Percentiles rank a stretch among this genome's conserved stretches.
phyloP scores from a whole-genome alignment of 2,329 filamentous ascomycete species.

The Nigrospora oryzae region DNA sequence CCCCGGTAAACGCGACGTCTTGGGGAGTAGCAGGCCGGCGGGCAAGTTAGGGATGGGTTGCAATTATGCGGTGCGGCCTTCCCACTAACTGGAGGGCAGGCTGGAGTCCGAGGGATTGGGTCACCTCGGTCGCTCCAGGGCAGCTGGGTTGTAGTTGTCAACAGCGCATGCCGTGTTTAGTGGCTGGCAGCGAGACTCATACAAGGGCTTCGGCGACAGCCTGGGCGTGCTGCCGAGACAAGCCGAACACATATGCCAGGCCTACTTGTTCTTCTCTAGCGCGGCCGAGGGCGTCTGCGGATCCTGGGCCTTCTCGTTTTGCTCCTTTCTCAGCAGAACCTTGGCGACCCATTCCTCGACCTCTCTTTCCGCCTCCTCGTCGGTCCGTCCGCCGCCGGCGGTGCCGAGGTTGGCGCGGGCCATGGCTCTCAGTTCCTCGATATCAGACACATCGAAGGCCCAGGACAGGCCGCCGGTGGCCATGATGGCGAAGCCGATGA shows the following conservation, averaged over 20 bases:
- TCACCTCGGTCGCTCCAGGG: too few relatives aligned
- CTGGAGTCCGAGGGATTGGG: too few relatives aligned
- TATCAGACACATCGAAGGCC: constrained; percentile 64
- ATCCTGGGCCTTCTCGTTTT: constrained; percentile 22
- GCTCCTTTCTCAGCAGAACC: constrained; percentile 49
- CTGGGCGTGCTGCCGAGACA: too few relatives aligned
- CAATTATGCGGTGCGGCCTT: too few relatives aligned
- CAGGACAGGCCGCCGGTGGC: constrained; percentile 65
- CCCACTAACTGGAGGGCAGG: too few relatives aligned
- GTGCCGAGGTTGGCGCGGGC: constrained; percentile 33
- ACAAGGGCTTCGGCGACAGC: too few relatives aligned
- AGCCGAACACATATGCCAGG: not conserved
- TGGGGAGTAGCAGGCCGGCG: too few relatives aligned
- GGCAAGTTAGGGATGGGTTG: too few relatives aligned
- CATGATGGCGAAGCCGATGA: constrained; percentile 68
- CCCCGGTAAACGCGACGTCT: too few relatives aligned
- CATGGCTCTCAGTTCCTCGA: constrained; percentile 54
- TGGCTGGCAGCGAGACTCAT: too few relatives aligned
- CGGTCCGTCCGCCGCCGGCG: constrained; percentile 19
- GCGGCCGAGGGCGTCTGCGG: constrained; percentile 4
- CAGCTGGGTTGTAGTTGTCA: too few relatives aligned
- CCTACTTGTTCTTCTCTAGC: constrained; percentile 2
- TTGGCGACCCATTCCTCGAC: constrained; percentile 54
- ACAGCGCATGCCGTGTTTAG: too few relatives aligned
- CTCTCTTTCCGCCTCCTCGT: constrained; percentile 49